These are phyloP conservation scores for Tinospora cordifolia DNA, from an alignment of 164 flowering plant genomes.

Conservation along the genomic window DNA sequence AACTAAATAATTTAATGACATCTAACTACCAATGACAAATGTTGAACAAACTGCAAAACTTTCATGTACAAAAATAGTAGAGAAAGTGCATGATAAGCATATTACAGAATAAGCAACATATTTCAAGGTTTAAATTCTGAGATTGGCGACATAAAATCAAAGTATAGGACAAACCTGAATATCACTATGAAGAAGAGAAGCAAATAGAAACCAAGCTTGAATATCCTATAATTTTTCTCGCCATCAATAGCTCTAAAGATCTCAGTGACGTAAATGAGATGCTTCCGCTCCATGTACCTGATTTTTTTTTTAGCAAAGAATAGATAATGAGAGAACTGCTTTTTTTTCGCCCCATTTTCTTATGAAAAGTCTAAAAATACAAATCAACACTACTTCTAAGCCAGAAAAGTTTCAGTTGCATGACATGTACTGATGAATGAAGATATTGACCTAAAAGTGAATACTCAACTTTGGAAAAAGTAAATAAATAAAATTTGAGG, in stretches of 20 bases:
- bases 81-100: not conserved
- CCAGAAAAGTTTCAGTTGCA: not conserved
- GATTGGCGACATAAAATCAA: not conserved
- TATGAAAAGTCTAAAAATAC: not conserved
- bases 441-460: not conserved
- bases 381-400: not conserved
- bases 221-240: constrained; percentile 59
- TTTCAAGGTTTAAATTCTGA: not conserved
- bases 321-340: not conserved
- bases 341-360: not conserved
- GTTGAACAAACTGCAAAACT: too few relatives aligned
- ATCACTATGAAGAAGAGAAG: constrained; percentile 43
- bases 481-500: not conserved
- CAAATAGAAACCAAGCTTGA: constrained; percentile 61
- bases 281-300: constrained; percentile 57
- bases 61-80: too few relatives aligned
- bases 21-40: too few relatives aligned
- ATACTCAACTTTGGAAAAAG: not conserved
- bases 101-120: not conserved
- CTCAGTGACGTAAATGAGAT: constrained; percentile 88
- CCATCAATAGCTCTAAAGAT: constrained; percentile 50
- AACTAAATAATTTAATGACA: too few relatives aligned
- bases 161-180: constrained; percentile 45
- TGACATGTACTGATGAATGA: not conserved
- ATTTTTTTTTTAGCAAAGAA: constrained; percentile 5